These are phyloP conservation scores for Pythium vanterpoolii DNA, from an alignment of 352 stramenopile genomes.

Conservation along the genomic window DNA sequence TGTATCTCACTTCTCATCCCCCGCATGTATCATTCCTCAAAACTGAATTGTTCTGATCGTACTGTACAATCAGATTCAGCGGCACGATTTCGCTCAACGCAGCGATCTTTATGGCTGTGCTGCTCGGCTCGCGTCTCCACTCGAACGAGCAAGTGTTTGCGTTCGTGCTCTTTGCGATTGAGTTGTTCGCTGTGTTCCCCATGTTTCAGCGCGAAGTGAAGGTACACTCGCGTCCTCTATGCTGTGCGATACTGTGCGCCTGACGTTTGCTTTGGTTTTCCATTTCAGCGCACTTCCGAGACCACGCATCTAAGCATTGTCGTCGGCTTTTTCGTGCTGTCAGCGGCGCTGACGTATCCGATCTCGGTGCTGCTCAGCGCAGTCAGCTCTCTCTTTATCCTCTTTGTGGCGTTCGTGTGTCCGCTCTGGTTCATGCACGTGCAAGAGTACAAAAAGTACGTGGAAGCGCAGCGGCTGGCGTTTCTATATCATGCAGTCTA, in stretches of 20 bases:
- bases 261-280: too few species aligned
- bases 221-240: conserved; percentile 33
- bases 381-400: conserved; percentile 55
- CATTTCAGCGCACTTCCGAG: conserved; percentile 52
- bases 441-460: conserved; percentile 90
- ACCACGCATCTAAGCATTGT: conserved; percentile 61
- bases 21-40: neutral
- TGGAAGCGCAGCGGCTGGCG: conserved; percentile 5
- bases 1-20: neutral
- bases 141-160: conserved; percentile 91
- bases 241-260: too few species aligned
- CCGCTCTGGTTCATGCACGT: conserved; percentile 90
- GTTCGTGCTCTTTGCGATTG: conserved; percentile 89
- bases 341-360: conserved; percentile 72
- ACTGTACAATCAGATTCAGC: conserved; percentile 58
- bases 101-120: conserved; percentile 89
- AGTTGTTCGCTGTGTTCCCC: conserved; percentile 89
- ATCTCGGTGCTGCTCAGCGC: conserved; percentile 63
- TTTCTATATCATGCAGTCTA: neutral
- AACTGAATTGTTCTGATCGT: neutral
- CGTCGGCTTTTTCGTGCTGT: conserved; percentile 64
- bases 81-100: conserved; percentile 91
- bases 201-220: conserved; percentile 85
- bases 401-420: conserved; percentile 84
- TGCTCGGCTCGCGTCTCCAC: conserved; percentile 87